Evolutionary conservation across 331 rosid species (phyloP).

Genomic region (Cydonia oblonga): DNA sequence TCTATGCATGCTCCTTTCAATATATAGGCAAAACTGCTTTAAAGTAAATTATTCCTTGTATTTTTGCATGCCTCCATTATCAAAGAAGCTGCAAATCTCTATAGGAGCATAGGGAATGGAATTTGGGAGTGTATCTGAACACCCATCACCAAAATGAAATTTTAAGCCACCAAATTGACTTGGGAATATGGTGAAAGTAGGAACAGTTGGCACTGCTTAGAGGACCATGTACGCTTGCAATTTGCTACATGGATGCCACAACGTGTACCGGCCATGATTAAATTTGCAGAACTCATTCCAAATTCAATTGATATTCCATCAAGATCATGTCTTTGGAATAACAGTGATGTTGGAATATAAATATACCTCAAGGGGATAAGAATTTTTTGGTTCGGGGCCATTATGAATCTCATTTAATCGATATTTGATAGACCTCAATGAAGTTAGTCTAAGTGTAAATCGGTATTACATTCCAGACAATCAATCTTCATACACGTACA

Average conservation of each 20-base stretch:
- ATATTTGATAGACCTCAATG: no score
- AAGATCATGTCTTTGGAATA: background rate
- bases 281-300: background rate
- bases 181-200: background rate
- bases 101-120: background rate
- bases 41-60: background rate
- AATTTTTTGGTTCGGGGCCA: no score
- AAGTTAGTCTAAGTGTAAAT: no score
- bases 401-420: no score
- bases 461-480: no score
- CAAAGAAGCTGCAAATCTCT: background rate
- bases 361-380: no score
- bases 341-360: background rate
- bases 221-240: background rate
- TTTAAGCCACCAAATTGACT: constrained; percentile 4
- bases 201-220: background rate
- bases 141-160: background rate
- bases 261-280: background rate
- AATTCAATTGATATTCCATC: background rate
- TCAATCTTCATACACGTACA: no score
- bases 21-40: background rate
- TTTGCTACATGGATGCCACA: background rate
- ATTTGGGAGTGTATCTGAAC: background rate
- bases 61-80: background rate
- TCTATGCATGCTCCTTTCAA: background rate